Conservation (phyloP, 1,284 basidiomycete genomes). For the Ganoderma meredithae region DNA sequence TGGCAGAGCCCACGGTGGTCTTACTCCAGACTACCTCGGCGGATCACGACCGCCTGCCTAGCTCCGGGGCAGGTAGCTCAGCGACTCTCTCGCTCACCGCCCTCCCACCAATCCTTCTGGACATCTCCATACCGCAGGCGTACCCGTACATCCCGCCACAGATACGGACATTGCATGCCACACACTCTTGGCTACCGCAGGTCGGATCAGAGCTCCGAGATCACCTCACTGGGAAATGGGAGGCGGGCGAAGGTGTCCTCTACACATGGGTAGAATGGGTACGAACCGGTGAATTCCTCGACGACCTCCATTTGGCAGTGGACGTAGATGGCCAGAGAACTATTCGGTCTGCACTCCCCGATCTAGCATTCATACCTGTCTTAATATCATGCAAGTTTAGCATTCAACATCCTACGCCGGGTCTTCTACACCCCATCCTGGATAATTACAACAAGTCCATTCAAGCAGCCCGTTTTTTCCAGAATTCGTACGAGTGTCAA, state of each 20-base stretch:
- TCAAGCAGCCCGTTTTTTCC: constrained; percentile 60
- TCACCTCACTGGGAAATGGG: constrained; percentile 62
- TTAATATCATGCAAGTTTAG: constrained; percentile 42
- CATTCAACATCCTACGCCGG: constrained; percentile 62
- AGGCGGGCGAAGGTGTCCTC: constrained; percentile 63
- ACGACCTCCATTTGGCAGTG: constrained; percentile 44
- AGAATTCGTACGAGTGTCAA: constrained; percentile 68
- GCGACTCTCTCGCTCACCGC: constrained; percentile 44
- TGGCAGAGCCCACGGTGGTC: constrained; percentile 51
- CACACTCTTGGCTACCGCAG: constrained; percentile 66
- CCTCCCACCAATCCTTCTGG: constrained; percentile 70
- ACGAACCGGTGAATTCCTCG: constrained; percentile 66
- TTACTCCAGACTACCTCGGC: constrained; percentile 37
- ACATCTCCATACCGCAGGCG: constrained; percentile 57
- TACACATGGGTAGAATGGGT: constrained; percentile 78
- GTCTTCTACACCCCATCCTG: constrained; percentile 56
- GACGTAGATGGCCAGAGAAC: constrained; percentile 37
- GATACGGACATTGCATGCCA: constrained; percentile 61
- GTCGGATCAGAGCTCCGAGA: constrained; percentile 45
- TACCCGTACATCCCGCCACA: constrained; percentile 68
- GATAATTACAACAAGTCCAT: constrained; percentile 55
- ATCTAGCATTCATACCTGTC: neutral
- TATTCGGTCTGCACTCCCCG: constrained; percentile 51
- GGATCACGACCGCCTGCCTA: constrained; percentile 30
- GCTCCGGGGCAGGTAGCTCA: neutral